Base-by-base conservation (phyloP, 1,284 basidiomycete species). In the Tetrapyrgos nigripes region DNA sequence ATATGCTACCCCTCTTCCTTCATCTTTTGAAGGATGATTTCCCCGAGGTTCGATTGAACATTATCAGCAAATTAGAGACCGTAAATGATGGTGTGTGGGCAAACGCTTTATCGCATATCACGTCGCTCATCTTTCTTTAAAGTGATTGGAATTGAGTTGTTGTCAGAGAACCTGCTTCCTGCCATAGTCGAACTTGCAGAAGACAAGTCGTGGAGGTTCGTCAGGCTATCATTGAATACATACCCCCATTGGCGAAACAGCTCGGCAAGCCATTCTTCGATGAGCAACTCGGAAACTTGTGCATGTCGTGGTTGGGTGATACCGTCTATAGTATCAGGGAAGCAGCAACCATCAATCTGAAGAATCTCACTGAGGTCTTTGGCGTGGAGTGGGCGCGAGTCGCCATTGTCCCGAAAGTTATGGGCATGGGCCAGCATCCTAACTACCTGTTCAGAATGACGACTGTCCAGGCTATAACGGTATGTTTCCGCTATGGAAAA, bases 131-230 rank as follows among this genome's bases (percentile, higher is more conserved):
- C 21, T 57, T 53, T 50, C 52, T 57, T 35, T 37, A 14, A 61
- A 95, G 97, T 99, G 37, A 99, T 99, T 65, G 97, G 98, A 49
- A 98, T 99, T 69, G 95, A 98, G 61, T 84, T 96, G 21, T 82
- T 99, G 49, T 96, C 96, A 4, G 96, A 98, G 71, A 97, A 95
- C 61, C 88, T 99, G 37, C 85, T 99, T 23, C 97, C 97, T 8
- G 97, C 97, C 31, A 99, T 99, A 66, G 94, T 99, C 67, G 94
- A 98, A 73, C 82, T 99, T 47, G 97, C 97, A 24, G 97, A 99
- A 76, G 97, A 99, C 83, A 99, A 99, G 78, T 98, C 98, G 66
- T 99, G 97, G 97, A 92, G 97, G 97, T 99, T 44, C 91, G 97
- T 66, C 97, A 99, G 78, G 97, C 97, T 14, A 99, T 99, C 78